A percentile compares a stretch with the other conserved stretches of the same genome.
Conservation (phyloP, 176 grass and related monocot species). For the Oryza glaberrima region DNA sequence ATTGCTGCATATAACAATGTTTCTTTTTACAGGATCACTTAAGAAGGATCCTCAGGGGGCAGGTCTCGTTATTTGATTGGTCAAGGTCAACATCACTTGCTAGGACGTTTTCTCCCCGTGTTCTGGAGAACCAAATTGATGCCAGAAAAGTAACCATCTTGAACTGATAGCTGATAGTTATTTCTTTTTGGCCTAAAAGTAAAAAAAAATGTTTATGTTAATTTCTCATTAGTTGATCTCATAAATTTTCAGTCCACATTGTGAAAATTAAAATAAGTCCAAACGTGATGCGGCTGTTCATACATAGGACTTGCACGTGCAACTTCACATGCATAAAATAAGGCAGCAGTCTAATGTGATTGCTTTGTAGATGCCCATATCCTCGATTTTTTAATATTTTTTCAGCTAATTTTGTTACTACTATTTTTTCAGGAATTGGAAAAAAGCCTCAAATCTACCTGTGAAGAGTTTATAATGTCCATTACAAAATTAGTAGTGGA, state of each 20-base stretch:
- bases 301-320: slow-evolving; percentile 4
- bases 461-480: slow-evolving; percentile 99
- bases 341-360: not conserved
- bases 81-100: slow-evolving; percentile 91
- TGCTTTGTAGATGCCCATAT: slow-evolving; percentile 26
- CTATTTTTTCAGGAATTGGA: slow-evolving; percentile 78
- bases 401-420: slow-evolving; percentile 8
- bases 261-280: slow-evolving; percentile 16
- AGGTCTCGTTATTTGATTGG: slow-evolving; percentile 99
- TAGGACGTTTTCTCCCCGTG: slow-evolving; percentile 82
- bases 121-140: slow-evolving; percentile 96
- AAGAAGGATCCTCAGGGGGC: slow-evolving; percentile 96
- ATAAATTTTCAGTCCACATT: slow-evolving; percentile 23
- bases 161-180: not conserved
- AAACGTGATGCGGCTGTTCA: slow-evolving; percentile 16
- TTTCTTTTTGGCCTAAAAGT: not conserved
- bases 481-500: slow-evolving; percentile 96
- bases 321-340: slow-evolving; percentile 22
- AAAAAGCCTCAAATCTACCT: slow-evolving; percentile 90
- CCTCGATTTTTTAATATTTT: slow-evolving; percentile 30
- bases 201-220: not conserved
- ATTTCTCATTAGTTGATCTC: slow-evolving; percentile 18
- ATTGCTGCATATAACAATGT: slow-evolving; percentile 21
- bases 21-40: slow-evolving; percentile 79
- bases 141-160: slow-evolving; percentile 75